A percentile compares a stretch with the other conserved stretches of the same genome.
Evolutionary conservation across 805 yeast genomes (phyloP).

Genomic region (Monosporozyma solicola): DNA sequence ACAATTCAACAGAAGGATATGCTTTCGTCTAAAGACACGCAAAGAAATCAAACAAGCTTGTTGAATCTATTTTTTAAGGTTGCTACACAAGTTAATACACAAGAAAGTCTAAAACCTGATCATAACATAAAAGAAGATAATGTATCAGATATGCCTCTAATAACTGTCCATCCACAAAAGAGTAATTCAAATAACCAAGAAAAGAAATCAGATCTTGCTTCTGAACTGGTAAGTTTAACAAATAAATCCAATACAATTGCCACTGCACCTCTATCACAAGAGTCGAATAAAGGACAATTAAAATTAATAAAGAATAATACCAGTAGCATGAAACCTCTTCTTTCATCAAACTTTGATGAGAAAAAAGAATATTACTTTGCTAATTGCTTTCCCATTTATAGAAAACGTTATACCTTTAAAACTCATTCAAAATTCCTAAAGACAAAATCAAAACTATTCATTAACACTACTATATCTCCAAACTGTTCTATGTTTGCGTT

Average conservation of each 20-base stretch:
- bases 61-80: slow-evolving; percentile 3
- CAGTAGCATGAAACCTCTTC: neutral
- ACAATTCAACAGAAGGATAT: neutral
- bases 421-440: slow-evolving; percentile 45
- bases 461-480: slow-evolving; percentile 53
- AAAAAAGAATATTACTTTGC: slow-evolving; percentile 59
- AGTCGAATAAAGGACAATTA: neutral
- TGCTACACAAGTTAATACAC: slow-evolving; percentile 2
- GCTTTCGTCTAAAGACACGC: neutral
- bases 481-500: slow-evolving; percentile 58
- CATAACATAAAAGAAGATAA: neutral
- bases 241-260: slow-evolving; percentile 4
- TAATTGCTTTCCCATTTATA: slow-evolving; percentile 74
- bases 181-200: neutral
- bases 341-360: slow-evolving; percentile 19
- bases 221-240: slow-evolving; percentile 2
- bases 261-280: slow-evolving; percentile 4
- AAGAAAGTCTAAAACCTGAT: neutral
- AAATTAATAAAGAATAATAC: neutral
- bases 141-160: neutral
- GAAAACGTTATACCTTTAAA: slow-evolving; percentile 48
- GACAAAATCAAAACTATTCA: slow-evolving; percentile 39
- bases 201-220: slow-evolving; percentile 1
- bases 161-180: neutral
- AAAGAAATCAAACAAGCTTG: slow-evolving; percentile 1